Percentiles rank a stretch among this genome's conserved stretches.
phyloP scores from a whole-genome alignment of 768 basidiomycete genomes.

The Pulveroboletus sp. region DNA sequence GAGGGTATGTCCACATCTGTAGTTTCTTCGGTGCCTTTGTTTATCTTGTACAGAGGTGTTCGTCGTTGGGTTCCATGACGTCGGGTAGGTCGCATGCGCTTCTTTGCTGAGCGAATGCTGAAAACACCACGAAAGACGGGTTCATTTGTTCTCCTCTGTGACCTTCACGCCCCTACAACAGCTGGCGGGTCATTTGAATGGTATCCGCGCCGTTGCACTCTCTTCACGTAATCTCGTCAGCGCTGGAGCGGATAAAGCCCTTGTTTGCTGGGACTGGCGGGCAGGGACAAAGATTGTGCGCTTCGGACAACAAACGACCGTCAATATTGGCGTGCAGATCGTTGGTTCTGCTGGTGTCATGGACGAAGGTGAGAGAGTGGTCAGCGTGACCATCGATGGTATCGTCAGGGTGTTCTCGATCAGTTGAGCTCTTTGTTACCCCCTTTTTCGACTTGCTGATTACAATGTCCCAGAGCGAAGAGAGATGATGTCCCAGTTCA shows the following conservation, averaged over 20 bases:
- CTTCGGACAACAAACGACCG: conserved; percentile 90
- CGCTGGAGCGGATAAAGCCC: conserved; percentile 66
- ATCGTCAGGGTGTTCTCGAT: conserved; percentile 90
- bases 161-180: conserved; percentile 83
- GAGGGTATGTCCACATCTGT: conserved; percentile 49
- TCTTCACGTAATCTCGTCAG: conserved; percentile 84
- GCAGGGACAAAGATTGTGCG: conserved; percentile 84
- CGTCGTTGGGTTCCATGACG: conserved; percentile 89
- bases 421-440: conserved; percentile 44
- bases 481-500: conserved; percentile 93
- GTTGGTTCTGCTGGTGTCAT: conserved; percentile 44
- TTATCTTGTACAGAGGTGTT: conserved; percentile 61
- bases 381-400: conserved; percentile 90
- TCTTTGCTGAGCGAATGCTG: conserved; percentile 1
- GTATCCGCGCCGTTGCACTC: conserved; percentile 85
- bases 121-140: conserved; percentile 48
- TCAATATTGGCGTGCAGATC: conserved; percentile 87
- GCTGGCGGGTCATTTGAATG: conserved; percentile 81
- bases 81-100: conserved; percentile 56
- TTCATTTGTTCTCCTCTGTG: conserved; percentile 82
- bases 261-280: conserved; percentile 90
- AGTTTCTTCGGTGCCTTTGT: neutral
- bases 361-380: conserved; percentile 73
- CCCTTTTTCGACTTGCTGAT: conserved; percentile 3
- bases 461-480: conserved; percentile 42